Evolutionary conservation across 2,329 filamentous ascomycete species (phyloP).

Genomic region (Colletotrichum orbiculare): DNA sequence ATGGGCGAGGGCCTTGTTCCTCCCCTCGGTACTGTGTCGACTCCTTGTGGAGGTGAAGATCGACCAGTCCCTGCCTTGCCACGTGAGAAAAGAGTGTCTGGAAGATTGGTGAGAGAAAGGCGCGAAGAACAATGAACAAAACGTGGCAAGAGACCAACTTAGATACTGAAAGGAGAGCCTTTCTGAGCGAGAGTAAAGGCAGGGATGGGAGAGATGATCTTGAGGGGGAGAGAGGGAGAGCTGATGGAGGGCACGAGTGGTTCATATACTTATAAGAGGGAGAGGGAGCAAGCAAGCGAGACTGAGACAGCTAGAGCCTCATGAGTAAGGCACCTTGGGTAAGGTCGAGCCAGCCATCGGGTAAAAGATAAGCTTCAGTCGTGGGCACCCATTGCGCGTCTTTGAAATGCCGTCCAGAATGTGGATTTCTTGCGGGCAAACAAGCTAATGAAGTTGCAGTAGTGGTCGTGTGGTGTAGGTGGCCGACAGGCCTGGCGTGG

Average conservation of each 20-base stretch:
- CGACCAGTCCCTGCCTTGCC: constrained; percentile 6
- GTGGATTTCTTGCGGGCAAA: constrained; percentile 23
- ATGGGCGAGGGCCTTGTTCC: constrained; percentile 8
- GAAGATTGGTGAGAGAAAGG: constrained; percentile 5
- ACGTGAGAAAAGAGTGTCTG: constrained; percentile 9
- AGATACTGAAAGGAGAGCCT: not conserved
- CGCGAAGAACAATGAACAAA: constrained; percentile 11
- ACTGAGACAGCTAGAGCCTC: not conserved
- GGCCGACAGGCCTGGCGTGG: not conserved
- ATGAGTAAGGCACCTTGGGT: constrained; percentile 2
- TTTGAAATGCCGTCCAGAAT: constrained; percentile 23
- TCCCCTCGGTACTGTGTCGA: not conserved
- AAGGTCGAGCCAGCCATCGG: constrained; percentile 1
- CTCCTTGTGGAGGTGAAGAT: constrained; percentile 3
- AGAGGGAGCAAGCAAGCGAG: not conserved
- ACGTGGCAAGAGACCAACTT: constrained; percentile 2
- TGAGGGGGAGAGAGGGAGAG: not conserved
- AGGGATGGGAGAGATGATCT: constrained; percentile 17
- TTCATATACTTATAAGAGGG: constrained; percentile 30
- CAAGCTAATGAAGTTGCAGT: constrained; percentile 27
- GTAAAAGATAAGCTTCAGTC: constrained; percentile 31
- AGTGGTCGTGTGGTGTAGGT: constrained; percentile 8
- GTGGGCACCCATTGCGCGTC: constrained; percentile 25
- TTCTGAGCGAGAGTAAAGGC: constrained; percentile 19
- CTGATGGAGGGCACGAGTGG: constrained; percentile 1